These are phyloP conservation scores for Leptographium lundbergii DNA, from an alignment of 2,329 filamentous ascomycete species.

Conservation along the genomic window DNA sequence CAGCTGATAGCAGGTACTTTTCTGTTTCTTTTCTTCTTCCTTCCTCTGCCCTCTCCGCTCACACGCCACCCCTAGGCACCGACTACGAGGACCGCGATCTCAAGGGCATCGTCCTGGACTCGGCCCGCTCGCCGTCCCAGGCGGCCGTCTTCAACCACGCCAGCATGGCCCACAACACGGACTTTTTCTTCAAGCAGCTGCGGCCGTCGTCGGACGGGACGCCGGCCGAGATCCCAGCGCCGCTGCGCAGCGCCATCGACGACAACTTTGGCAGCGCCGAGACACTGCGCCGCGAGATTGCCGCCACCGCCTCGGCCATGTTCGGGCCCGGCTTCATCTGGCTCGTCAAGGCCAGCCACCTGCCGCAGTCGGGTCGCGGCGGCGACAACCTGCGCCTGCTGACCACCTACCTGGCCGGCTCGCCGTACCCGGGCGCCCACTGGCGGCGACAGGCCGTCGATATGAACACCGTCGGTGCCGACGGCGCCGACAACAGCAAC, in stretches of 20 bases:
- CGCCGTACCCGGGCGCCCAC: conserved; percentile 75
- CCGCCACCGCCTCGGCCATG: conserved; percentile 75
- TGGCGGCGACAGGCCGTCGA: conserved; percentile 59
- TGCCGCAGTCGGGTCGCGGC: conserved; percentile 10
- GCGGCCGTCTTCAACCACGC: conserved; percentile 90
- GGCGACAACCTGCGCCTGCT: conserved; percentile 49
- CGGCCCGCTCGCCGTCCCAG: conserved; percentile 63
- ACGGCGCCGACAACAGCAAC: conserved; percentile 10
- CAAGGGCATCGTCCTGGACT: conserved; percentile 58
- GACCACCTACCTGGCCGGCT: conserved; percentile 82
- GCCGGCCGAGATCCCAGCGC: conserved; percentile 33
- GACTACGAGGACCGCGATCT: conserved; percentile 42
- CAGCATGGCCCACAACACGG: conserved; percentile 88
- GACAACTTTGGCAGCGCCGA: conserved; percentile 70
- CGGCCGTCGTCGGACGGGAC: conserved; percentile 9
- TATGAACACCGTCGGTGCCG: conserved; percentile 49
- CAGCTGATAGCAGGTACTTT: conserved; percentile 52
- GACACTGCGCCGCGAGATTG: conserved; percentile 66
- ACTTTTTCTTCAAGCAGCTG: conserved; percentile 62
- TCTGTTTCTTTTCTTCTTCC: conserved; percentile 1
- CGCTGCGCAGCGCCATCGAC: conserved; percentile 47
- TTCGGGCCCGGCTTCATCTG: conserved; percentile 97
- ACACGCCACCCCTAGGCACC: conserved; percentile 36
- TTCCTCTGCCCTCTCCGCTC: not conserved
- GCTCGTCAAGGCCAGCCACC: conserved; percentile 51